Percentiles rank a stretch among this genome's conserved stretches.
These are phyloP conservation scores for Dendrobium nobile DNA, from an alignment of 106 monocot species.

Conservation along the genomic window DNA sequence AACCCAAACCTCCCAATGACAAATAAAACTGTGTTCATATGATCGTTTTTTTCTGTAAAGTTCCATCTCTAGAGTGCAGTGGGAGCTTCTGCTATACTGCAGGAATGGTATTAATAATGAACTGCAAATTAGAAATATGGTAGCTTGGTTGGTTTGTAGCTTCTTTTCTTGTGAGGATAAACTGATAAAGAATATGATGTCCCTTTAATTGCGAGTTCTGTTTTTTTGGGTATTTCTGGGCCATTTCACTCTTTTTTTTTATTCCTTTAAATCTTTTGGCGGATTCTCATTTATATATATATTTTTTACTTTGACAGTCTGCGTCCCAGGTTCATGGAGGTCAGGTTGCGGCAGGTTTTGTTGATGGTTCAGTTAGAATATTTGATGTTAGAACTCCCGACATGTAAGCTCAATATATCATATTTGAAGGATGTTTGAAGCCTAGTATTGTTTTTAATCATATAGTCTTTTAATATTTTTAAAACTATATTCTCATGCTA, in stretches of 20 bases:
- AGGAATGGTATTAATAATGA: neutral
- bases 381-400: constrained; percentile 80
- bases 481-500: neutral
- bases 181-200: neutral
- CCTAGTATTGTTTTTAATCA: neutral
- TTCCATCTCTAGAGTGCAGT: neutral
- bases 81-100: neutral
- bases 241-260: neutral
- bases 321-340: constrained; percentile 84
- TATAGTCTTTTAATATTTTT: neutral
- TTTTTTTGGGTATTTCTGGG: neutral
- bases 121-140: neutral
- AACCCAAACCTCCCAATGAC: neutral
- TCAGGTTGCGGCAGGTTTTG: constrained; percentile 57
- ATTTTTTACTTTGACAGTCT: constrained; percentile 37
- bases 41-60: neutral
- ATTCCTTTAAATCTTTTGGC: too few relatives aligned
- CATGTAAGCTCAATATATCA: constrained; percentile 35
- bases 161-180: neutral
- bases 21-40: neutral
- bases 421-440: neutral
- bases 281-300: constrained; percentile 5
- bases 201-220: neutral
- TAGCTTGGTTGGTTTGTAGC: neutral
- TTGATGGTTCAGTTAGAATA: constrained; percentile 75